phyloP scores from a whole-genome alignment of 108 stramenopile genomes.

The Ochromonas danica region DNA sequence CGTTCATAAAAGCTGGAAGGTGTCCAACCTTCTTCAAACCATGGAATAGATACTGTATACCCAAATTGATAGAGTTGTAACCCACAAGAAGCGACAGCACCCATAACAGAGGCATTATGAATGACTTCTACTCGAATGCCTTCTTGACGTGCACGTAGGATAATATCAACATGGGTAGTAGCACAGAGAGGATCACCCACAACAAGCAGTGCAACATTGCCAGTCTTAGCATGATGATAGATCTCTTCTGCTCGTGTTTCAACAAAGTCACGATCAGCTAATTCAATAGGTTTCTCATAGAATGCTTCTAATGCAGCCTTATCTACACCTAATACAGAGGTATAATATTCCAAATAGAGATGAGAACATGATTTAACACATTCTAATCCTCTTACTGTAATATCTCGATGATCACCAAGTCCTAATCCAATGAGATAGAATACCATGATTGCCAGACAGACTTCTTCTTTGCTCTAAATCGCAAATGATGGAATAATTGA shows the following conservation, averaged over 20 bases:
- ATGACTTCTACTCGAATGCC: conserved; percentile 82
- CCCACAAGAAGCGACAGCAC: conserved; percentile 91
- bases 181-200: conserved; percentile 98
- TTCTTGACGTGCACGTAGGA: conserved; percentile 73
- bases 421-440: conserved; percentile 96
- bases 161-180: conserved; percentile 94
- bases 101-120: conserved; percentile 98
- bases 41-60: conserved; percentile 93
- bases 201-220: conserved; percentile 86
- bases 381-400: conserved; percentile 93
- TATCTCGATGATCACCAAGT: conserved; percentile 94
- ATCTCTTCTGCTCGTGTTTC: conserved; percentile 94
- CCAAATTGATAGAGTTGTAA: conserved; percentile 98
- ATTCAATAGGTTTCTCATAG: conserved; percentile 75
- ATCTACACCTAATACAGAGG: conserved; percentile 69
- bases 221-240: conserved; percentile 66
- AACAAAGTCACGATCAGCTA: conserved; percentile 89
- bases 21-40: conserved; percentile 84
- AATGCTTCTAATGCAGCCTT: conserved; percentile 70
- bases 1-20: conserved; percentile 92
- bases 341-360: conserved; percentile 95
- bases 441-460: conserved; percentile 69
- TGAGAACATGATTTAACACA: conserved; percentile 74
- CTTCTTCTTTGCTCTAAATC: no score
- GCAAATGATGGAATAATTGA: no score